Conservation (phyloP, 192 early-diverging fungal species). For the Coemansia sp. region DNA sequence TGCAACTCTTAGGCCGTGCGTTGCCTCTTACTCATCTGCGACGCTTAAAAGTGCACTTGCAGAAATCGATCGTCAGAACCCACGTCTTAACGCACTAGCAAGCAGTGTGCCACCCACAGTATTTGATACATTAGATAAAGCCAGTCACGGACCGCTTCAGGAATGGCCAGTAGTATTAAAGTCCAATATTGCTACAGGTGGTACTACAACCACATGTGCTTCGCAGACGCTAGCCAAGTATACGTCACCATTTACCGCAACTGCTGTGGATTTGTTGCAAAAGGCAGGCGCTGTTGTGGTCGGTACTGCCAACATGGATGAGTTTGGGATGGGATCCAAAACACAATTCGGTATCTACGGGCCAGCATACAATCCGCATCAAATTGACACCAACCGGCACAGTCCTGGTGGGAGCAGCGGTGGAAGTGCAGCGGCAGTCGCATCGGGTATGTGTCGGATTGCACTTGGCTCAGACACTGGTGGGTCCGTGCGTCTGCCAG, state of each 20-base stretch:
- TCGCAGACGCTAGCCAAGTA: conserved; percentile 68
- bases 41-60: conserved; percentile 18
- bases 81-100: conserved; percentile 25
- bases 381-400: background rate
- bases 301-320: conserved; percentile 91
- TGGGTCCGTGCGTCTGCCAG: conserved; percentile 90
- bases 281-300: conserved; percentile 65
- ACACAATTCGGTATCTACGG: conserved; percentile 40
- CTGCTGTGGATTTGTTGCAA: conserved; percentile 63
- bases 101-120: background rate
- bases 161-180: conserved; percentile 75
- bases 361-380: conserved; percentile 25
- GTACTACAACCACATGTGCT: conserved; percentile 66
- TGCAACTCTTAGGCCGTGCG: background rate
- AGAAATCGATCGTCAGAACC: conserved; percentile 16
- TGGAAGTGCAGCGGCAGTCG: conserved; percentile 88
- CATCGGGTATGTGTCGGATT: conserved; percentile 71
- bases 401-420: conserved; percentile 87
- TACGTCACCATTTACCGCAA: conserved; percentile 57
- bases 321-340: conserved; percentile 91
- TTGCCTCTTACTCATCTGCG: conserved; percentile 5
- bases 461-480: conserved; percentile 94
- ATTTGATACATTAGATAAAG: background rate
- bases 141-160: conserved; percentile 51
- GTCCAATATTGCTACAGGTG: conserved; percentile 71